These are phyloP conservation scores for Cetraspora pellucida DNA, from an alignment of 192 early-diverging fungal genomes.

Conservation along the genomic window DNA sequence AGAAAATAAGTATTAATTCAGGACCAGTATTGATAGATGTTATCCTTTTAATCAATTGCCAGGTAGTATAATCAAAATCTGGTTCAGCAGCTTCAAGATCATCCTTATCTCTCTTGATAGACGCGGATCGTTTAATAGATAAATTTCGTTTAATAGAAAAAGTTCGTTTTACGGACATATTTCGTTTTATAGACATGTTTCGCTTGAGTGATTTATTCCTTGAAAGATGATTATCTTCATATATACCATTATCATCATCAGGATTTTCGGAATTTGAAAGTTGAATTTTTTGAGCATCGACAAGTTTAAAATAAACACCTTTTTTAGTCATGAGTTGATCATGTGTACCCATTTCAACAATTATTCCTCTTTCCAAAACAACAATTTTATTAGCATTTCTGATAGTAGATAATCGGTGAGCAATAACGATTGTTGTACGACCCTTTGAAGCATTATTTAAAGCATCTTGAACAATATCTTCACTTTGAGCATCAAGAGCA, in stretches of 20 bases:
- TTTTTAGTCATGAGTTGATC: slow-evolving; percentile 60
- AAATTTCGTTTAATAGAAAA: too few relatives aligned
- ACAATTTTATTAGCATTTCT: slow-evolving; percentile 78
- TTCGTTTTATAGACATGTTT: not conserved
- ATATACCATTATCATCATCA: not conserved
- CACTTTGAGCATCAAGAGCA: slow-evolving; percentile 81
- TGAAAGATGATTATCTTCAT: not conserved
- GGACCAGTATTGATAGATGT: not conserved
- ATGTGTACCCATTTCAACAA: slow-evolving; percentile 75
- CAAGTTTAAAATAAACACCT: slow-evolving; percentile 58
- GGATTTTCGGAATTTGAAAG: not conserved
- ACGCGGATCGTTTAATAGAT: too few relatives aligned
- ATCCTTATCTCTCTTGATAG: too few relatives aligned
- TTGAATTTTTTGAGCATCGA: slow-evolving; percentile 59
- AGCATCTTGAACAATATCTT: slow-evolving; percentile 76
- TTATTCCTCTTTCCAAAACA: slow-evolving; percentile 66
- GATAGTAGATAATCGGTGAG: slow-evolving; percentile 84
- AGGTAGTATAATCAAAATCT: slow-evolving; percentile 2
- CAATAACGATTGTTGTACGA: slow-evolving; percentile 86
- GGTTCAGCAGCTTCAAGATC: not conserved
- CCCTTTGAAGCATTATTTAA: slow-evolving; percentile 67
- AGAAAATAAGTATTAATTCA: not conserved
- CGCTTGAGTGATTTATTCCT: not conserved
- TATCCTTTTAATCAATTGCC: slow-evolving; percentile 12
- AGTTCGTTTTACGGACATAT: too few relatives aligned